Evolutionary conservation across 192 early-diverging fungal species (phyloP).

Genomic region (Entomortierella lignicola): DNA sequence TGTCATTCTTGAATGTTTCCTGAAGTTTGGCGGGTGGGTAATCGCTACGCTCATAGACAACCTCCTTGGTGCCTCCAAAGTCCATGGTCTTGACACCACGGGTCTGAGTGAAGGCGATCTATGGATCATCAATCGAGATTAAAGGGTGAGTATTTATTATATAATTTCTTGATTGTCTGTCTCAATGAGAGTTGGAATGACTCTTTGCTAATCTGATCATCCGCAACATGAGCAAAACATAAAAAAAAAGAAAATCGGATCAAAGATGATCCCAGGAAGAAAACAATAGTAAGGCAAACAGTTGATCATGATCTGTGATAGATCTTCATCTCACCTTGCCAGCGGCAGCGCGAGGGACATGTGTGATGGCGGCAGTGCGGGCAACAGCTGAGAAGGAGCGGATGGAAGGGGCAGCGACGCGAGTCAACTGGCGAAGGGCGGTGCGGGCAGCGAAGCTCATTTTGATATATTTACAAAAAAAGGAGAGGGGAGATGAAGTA

Average conservation of each 20-base stretch:
- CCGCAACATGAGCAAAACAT: background rate
- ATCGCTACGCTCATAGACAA: conserved; percentile 95
- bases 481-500: background rate
- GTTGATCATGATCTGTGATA: background rate
- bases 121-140: background rate
- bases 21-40: conserved; percentile 92
- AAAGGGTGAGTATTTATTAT: no score
- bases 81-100: conserved; percentile 93
- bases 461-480: background rate
- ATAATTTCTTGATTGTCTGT: no score
- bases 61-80: conserved; percentile 93
- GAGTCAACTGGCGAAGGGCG: conserved; percentile 33
- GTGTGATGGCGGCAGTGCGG: conserved; percentile 16
- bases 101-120: conserved; percentile 55
- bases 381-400: conserved; percentile 33
- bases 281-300: background rate
- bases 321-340: conserved; percentile 28
- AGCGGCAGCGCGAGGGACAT: conserved; percentile 18
- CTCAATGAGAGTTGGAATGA: background rate
- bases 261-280: background rate
- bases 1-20: conserved; percentile 93
- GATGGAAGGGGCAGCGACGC: conserved; percentile 25
- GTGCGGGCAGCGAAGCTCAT: conserved; percentile 40
- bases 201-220: background rate
- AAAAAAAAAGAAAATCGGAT: background rate